Conservation (phyloP, 1,284 basidiomycete species). For the Leccinum pachyderme region DNA sequence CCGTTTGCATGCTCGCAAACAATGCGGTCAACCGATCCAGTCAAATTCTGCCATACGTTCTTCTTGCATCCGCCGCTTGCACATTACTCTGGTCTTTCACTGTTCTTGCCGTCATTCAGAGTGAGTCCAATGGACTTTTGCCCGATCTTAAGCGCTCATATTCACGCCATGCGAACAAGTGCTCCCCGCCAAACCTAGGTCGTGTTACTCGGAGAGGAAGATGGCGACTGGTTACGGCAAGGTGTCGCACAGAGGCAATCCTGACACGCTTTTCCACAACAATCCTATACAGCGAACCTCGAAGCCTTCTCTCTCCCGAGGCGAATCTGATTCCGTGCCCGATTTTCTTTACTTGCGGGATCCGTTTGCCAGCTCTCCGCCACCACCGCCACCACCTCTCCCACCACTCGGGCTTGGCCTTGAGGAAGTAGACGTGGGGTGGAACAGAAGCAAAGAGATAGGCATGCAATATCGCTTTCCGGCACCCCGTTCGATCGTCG, state of each 20-base stretch:
- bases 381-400: constrained; percentile 32
- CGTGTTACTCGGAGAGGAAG: constrained; percentile 9
- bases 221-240: constrained; percentile 1
- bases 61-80: constrained; percentile 21
- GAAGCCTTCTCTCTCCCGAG: constrained; percentile 23
- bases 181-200: constrained; percentile 13
- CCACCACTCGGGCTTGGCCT: constrained; percentile 28
- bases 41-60: constrained; percentile 4
- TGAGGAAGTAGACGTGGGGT: constrained; percentile 30
- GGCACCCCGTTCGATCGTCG: constrained; percentile 31
- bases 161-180: constrained; percentile 17
- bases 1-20: constrained; percentile 9
- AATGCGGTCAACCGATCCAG: neutral
- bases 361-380: constrained; percentile 30
- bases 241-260: neutral
- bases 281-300: constrained; percentile 5
- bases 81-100: constrained; percentile 27
- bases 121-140: constrained; percentile 15
- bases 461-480: constrained; percentile 32
- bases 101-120: constrained; percentile 20
- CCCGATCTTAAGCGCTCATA: constrained; percentile 2
- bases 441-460: constrained; percentile 25
- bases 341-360: constrained; percentile 36
- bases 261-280: neutral
- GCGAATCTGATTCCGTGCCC: constrained; percentile 29